A percentile compares a stretch with the other conserved stretches of the same genome.
Evolutionary conservation across 225 moss, liverwort and hornwort genomes (phyloP).

Genomic region (Polytrichum formosum): DNA sequence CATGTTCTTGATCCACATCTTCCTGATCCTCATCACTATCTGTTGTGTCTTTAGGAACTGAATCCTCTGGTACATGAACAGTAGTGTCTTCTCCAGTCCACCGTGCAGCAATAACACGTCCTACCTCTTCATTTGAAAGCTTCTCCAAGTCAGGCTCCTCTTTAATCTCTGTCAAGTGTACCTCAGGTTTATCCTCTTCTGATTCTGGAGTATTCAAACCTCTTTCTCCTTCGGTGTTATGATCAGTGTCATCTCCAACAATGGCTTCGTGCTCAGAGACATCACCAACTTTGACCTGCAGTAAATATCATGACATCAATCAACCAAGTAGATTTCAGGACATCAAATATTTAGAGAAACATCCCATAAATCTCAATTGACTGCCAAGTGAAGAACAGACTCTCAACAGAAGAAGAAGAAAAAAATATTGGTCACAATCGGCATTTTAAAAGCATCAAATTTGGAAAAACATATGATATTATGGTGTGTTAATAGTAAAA

Average conservation of each 20-base stretch:
- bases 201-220: slow-evolving; percentile 15
- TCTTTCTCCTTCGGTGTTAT: slow-evolving; percentile 12
- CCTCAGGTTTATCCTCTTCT: slow-evolving; percentile 27
- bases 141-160: slow-evolving; percentile 64
- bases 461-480: too few species aligned
- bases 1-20: slow-evolving; percentile 38
- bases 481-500: too few species aligned
- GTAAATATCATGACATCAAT: neutral
- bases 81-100: slow-evolving; percentile 94
- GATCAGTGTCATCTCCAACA: slow-evolving; percentile 8
- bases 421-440: too few species aligned
- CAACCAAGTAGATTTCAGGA: neutral
- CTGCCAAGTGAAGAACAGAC: too few species aligned
- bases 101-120: slow-evolving; percentile 79
- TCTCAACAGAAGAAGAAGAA: too few species aligned
- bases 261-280: slow-evolving; percentile 21
- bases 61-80: slow-evolving; percentile 45
- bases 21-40: slow-evolving; percentile 38
- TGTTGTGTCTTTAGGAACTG: slow-evolving; percentile 17
- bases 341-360: too few species aligned
- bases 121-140: slow-evolving; percentile 73
- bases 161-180: slow-evolving; percentile 40
- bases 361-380: too few species aligned
- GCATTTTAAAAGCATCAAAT: too few species aligned
- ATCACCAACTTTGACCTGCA: slow-evolving; percentile 31